phyloP scores from a whole-genome alignment of 768 basidiomycete genomes.

The Hebeloma cylindrosporum region DNA sequence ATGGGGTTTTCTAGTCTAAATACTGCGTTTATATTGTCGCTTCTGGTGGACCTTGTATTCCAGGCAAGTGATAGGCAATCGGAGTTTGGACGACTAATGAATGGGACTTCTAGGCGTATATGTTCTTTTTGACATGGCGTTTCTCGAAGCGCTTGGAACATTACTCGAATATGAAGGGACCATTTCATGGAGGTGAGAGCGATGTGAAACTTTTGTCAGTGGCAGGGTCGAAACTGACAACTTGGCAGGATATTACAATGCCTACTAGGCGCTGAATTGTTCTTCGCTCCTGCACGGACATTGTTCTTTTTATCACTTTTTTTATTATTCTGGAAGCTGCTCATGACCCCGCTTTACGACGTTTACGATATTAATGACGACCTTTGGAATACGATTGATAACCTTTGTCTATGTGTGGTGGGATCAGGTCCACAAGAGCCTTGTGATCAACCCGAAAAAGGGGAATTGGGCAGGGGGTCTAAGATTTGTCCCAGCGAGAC shows the following conservation, averaged over 20 bases:
- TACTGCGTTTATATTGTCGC: conserved; percentile 61
- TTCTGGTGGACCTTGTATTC: conserved; percentile 64
- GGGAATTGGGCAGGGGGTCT: conserved; percentile 5
- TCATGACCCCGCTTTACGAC: conserved; percentile 32
- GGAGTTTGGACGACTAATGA: conserved; percentile 21
- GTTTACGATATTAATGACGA: conserved; percentile 34
- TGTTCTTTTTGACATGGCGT: conserved; percentile 76
- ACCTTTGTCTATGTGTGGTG: conserved; percentile 13
- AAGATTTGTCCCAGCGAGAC: not conserved
- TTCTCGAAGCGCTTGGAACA: conserved; percentile 70
- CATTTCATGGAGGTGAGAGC: conserved; percentile 60
- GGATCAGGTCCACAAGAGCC: conserved; percentile 7
- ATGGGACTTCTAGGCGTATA: conserved; percentile 55
- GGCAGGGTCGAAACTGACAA: conserved; percentile 22
- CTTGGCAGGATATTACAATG: conserved; percentile 52
- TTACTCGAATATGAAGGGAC: conserved; percentile 64
- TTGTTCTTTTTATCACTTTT: conserved; percentile 27
- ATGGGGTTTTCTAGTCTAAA: conserved; percentile 60
- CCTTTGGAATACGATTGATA: conserved; percentile 9
- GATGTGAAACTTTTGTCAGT: conserved; percentile 17
- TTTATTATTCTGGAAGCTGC: conserved; percentile 19
- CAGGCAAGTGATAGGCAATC: conserved; percentile 48
- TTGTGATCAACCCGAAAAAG: too few relatives aligned
- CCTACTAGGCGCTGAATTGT: conserved; percentile 34
- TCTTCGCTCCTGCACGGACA: conserved; percentile 28